Percentiles rank a stretch among this genome's conserved stretches.
phyloP scores from a whole-genome alignment of 2,329 filamentous ascomycete genomes.

The Metarhizium album region DNA sequence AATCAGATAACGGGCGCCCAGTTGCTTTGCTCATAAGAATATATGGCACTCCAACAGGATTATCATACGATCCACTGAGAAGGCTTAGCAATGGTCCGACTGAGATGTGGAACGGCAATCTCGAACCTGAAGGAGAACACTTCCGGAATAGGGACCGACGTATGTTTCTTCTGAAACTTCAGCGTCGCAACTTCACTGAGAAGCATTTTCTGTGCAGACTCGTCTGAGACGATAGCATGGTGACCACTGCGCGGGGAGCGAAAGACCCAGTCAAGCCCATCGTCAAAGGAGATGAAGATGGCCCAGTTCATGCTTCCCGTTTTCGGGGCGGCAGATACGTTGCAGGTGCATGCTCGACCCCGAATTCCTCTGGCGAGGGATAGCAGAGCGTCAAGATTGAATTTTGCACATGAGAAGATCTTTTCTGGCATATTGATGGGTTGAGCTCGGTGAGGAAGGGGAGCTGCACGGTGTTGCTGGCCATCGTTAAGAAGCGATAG shows the following conservation, averaged over 20 bases:
- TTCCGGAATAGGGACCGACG: conserved; percentile 10
- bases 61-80: conserved; percentile 9
- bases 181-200: conserved; percentile 13
- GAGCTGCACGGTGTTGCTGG: too few species aligned
- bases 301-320: conserved; percentile 13
- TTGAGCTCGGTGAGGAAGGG: too few species aligned
- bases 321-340: conserved; percentile 8
- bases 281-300: conserved; percentile 14
- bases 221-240: conserved; percentile 3
- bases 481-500: too few species aligned
- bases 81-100: background rate
- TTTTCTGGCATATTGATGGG: background rate
- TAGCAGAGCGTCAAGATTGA: conserved; percentile 12
- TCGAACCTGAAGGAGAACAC: conserved; percentile 14
- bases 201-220: conserved; percentile 11
- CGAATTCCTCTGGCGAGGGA: conserved; percentile 9
- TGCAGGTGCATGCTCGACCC: conserved; percentile 11
- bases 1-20: conserved; percentile 11
- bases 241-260: conserved; percentile 8
- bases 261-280: conserved; percentile 13
- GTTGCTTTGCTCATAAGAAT: conserved; percentile 14
- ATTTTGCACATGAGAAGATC: conserved; percentile 4
- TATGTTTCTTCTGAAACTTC: conserved; percentile 9
- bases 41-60: conserved; percentile 14
- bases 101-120: background rate